A percentile compares a stretch with the other conserved stretches of the same genome.
Evolutionary conservation across 352 stramenopile species (phyloP).

Genomic region (Pythium pectinolyticum): DNA sequence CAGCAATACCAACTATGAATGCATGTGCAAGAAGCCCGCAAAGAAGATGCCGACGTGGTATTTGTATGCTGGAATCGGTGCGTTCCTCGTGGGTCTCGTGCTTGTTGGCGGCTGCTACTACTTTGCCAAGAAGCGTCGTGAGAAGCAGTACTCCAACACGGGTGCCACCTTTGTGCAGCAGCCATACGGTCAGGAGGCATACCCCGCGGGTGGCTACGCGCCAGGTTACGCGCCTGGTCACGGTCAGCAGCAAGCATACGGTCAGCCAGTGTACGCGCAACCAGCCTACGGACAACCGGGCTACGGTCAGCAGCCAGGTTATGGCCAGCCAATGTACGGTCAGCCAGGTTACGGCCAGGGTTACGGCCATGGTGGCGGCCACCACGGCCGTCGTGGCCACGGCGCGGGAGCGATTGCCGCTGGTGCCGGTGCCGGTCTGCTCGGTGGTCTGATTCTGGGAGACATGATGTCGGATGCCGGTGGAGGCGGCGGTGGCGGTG

Average conservation of each 20-base stretch:
- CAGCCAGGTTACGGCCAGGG: constrained; percentile 17
- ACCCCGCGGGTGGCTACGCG: constrained; percentile 35
- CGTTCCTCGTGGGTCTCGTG: constrained; percentile 34
- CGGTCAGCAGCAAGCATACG: constrained; percentile 14
- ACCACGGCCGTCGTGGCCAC: constrained; percentile 10
- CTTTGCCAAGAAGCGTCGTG: constrained; percentile 40
- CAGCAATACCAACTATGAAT: constrained; percentile 45
- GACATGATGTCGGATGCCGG: constrained; percentile 26
- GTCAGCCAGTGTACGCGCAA: constrained; percentile 10
- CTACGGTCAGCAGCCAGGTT: constrained; percentile 19
- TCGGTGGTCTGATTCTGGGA: constrained; percentile 24
- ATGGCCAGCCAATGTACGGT: constrained; percentile 18
- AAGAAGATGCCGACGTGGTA: constrained; percentile 29
- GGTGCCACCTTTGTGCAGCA: constrained; percentile 29
- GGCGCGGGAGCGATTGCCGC: constrained; percentile 17
- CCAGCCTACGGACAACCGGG: constrained; percentile 12
- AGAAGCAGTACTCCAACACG: constrained; percentile 22
- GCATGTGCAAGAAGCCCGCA: constrained; percentile 36
- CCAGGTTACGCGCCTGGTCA: constrained; percentile 21
- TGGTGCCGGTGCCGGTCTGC: constrained; percentile 15
- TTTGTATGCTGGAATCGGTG: constrained; percentile 35
- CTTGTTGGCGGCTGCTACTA: constrained; percentile 36
- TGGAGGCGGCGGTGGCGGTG: constrained; percentile 11
- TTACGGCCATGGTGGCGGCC: neutral
- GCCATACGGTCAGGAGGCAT: constrained; percentile 34